Base-by-base conservation (phyloP, 176 grass and related monocot species). In the Stipa capillata region DNA sequence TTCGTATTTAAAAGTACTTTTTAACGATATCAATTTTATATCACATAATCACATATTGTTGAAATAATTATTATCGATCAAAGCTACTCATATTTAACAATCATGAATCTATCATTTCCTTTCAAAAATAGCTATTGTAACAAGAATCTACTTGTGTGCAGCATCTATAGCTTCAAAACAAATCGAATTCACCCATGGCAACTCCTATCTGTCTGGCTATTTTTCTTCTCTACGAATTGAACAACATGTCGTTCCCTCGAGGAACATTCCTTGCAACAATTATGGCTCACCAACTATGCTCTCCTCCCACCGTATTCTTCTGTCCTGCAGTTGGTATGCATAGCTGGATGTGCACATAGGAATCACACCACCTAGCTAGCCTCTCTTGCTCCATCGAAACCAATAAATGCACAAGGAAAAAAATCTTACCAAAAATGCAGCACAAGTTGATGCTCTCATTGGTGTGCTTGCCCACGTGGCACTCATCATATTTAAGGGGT, bases 201-300 rank as follows among this genome's bases (percentile, higher is more conserved):
- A 48, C 27, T 62, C 39, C 7, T 48, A 6, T 50, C 25, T 65
- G 32, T 63, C 15, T 40, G 60, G n/a, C 76, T 20, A 48, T 40
- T 79, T 65, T 23, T 31, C n/a, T n/a, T n/a, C n/a, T n/a, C n/a
- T n/a, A n/a, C n/a, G n/a, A n/a, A n/a, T n/a, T n/a, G n/a, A n/a
- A n/a, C n/a, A n/a, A n/a, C n/a, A n/a, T n/a, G n/a, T n/a, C n/a
- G 59, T 52, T n/a, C 65, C 32, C 64, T 79, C 27, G 34, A 73
- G 56, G 67, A 57, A 74, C 84, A 86, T 74, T 86, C 84, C 73
- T 86, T 9, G 37, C 36, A 47, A 48, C 58, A 55, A 57, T 79
- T 80, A 86, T 80, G 39, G 44, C 28, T 65, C 76, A 85, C 83
- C 83, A 0, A 79, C 83, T 85, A 35, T 47, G 37, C 20, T 73